Percentiles rank a stretch among this genome's conserved stretches.
phyloP scores from a whole-genome alignment of 768 basidiomycete genomes.

The Lactarius hengduanensis region DNA sequence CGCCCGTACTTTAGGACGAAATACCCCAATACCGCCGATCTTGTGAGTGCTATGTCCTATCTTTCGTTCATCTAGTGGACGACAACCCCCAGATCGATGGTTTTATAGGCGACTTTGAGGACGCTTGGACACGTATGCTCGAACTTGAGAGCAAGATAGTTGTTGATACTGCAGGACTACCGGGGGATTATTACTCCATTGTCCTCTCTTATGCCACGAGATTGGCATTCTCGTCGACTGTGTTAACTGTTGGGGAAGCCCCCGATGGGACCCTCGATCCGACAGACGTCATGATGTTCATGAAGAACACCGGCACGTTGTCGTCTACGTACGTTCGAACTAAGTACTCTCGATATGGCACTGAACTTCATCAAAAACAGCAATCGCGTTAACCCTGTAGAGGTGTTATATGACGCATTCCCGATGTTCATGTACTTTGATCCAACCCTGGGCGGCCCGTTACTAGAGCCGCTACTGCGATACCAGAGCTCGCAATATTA shows the following conservation, averaged over 20 bases:
- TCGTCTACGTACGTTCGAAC: constrained; percentile 5
- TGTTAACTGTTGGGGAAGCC: constrained; percentile 19
- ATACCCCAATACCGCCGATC: neutral
- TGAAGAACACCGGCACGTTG: constrained; percentile 17
- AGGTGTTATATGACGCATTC: constrained; percentile 22
- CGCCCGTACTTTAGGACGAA: constrained; percentile 13
- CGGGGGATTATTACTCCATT: constrained; percentile 2
- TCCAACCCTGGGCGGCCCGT: constrained; percentile 11
- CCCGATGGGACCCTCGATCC: constrained; percentile 8
- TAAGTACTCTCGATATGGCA: neutral
- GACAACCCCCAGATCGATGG: constrained; percentile 11
- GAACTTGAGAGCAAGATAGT: constrained; percentile 14
- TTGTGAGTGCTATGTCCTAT: constrained; percentile 1
- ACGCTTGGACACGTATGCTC: constrained; percentile 13
- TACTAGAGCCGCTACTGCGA: constrained; percentile 26
- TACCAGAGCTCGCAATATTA: constrained; percentile 12
- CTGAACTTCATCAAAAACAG: constrained; percentile 2
- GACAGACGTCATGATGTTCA: constrained; percentile 29
- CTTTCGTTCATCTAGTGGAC: neutral
- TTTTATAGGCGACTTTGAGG: constrained; percentile 18
- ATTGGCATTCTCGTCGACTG: constrained; percentile 19
- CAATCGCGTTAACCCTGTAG: constrained; percentile 24
- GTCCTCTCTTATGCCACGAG: constrained; percentile 18
- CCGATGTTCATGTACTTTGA: constrained; percentile 27
- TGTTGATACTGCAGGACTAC: neutral